phyloP scores from a whole-genome alignment of 2,329 filamentous ascomycete species.

The Hypomyces perniciosus region DNA sequence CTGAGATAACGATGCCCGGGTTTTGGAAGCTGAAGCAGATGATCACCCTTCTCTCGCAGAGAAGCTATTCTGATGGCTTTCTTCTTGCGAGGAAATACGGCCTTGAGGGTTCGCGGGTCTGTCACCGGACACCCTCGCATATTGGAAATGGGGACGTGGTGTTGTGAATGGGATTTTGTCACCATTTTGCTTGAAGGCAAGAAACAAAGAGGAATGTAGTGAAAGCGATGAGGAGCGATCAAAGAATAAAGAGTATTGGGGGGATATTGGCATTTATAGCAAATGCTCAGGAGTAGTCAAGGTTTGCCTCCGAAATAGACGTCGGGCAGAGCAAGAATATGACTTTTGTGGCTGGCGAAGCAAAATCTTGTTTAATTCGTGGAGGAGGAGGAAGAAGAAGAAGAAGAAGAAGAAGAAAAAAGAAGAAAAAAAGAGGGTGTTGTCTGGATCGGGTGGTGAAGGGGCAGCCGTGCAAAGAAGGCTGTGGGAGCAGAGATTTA shows the following conservation, averaged over 20 bases:
- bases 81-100: background rate
- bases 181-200: background rate
- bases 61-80: conserved; percentile 1
- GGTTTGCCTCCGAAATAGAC: too few relatives aligned
- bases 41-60: conserved; percentile 7
- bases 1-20: conserved; percentile 12
- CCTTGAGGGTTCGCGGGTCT: background rate
- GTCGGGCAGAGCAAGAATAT: background rate
- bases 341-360: background rate
- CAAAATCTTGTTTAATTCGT: background rate
- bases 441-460: too few relatives aligned
- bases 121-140: conserved; percentile 8
- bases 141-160: conserved; percentile 15
- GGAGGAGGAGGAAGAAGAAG: background rate
- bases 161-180: background rate
- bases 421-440: background rate
- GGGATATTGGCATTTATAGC: too few relatives aligned
- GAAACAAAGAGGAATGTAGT: background rate
- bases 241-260: too few relatives aligned
- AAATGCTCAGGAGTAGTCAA: too few relatives aligned
- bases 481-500: too few relatives aligned
- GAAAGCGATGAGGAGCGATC: background rate
- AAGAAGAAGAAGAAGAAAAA: background rate
- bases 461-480: too few relatives aligned
- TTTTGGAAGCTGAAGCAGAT: conserved; percentile 13